Conservation (phyloP, 148 eudicot species). For the Silene uniflora region DNA sequence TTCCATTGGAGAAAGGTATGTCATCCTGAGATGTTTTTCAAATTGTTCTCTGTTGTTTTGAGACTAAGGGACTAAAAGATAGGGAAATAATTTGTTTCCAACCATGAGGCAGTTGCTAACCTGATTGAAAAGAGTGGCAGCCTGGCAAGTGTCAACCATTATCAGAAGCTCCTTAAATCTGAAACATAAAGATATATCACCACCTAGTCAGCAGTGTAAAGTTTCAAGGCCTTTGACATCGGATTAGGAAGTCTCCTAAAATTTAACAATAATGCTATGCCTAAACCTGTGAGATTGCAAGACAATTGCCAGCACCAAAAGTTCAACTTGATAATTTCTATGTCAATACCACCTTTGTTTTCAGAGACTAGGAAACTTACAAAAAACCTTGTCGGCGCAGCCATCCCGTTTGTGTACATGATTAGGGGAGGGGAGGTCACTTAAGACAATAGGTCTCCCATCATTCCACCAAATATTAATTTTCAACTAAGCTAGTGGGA, state of each 20-base stretch:
- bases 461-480: too few species aligned
- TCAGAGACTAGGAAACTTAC: too few species aligned
- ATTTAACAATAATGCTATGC: not conserved
- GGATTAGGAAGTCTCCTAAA: not conserved
- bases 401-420: too few species aligned
- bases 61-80: not conserved
- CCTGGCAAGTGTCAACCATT: constrained; percentile 99
- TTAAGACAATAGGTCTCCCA: too few species aligned
- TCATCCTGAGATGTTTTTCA: not conserved
- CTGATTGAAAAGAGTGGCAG: constrained; percentile 95
- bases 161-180: constrained; percentile 98
- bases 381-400: too few species aligned
- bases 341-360: too few species aligned
- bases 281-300: not conserved
- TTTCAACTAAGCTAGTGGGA: too few species aligned
- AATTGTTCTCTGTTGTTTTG: not conserved
- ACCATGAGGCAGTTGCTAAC: constrained; percentile 31
- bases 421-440: too few species aligned
- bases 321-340: too few species aligned
- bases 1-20: not conserved
- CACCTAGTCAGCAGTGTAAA: constrained; percentile 1
- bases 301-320: too few species aligned
- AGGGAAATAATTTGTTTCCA: not conserved
- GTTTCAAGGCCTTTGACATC: constrained; percentile 1
- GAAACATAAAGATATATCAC: constrained; percentile 21